These are phyloP conservation scores for Acorus gramineus DNA, from an alignment of 106 monocot genomes.

Conservation along the genomic window DNA sequence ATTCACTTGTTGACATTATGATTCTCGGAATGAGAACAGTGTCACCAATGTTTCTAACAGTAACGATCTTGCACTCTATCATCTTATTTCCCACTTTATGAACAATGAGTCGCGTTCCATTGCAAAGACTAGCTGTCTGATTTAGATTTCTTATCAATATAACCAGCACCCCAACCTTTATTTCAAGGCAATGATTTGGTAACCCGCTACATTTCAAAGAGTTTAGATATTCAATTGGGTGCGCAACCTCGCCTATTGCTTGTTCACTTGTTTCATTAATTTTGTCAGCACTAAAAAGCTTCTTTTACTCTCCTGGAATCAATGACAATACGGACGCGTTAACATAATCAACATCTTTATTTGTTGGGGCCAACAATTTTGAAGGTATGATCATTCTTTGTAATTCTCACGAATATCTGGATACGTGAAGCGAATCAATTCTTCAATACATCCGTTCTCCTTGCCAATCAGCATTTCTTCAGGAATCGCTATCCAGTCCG, in stretches of 20 bases:
- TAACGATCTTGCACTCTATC: too few species aligned
- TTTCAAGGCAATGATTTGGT: slow-evolving; percentile 8
- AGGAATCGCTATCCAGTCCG: slow-evolving; percentile 4
- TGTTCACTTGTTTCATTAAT: neutral
- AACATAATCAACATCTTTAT: slow-evolving; percentile 10
- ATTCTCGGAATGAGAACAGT: too few species aligned
- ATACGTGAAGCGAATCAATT: slow-evolving; percentile 7
- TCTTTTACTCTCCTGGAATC: neutral
- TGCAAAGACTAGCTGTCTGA: slow-evolving; percentile 15
- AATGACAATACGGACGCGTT: slow-evolving; percentile 9
- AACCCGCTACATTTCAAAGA: neutral
- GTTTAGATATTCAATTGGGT: slow-evolving; percentile 11
- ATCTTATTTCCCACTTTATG: too few species aligned
- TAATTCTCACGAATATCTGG: neutral
- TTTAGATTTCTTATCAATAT: slow-evolving; percentile 20
- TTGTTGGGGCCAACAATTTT: slow-evolving; percentile 8
- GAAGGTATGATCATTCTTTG: neutral
- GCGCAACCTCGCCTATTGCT: neutral
- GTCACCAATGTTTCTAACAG: too few species aligned
- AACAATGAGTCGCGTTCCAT: neutral
- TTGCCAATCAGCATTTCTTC: neutral
- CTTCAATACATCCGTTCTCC: neutral
- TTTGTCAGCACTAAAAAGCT: neutral
- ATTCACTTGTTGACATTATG: too few species aligned
- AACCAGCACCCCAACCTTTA: slow-evolving; percentile 15